A percentile compares a stretch with the other conserved stretches of the same genome.
Conservation (phyloP, 2,329 filamentous ascomycete genomes). For the Cordyceps fumosorosea region DNA sequence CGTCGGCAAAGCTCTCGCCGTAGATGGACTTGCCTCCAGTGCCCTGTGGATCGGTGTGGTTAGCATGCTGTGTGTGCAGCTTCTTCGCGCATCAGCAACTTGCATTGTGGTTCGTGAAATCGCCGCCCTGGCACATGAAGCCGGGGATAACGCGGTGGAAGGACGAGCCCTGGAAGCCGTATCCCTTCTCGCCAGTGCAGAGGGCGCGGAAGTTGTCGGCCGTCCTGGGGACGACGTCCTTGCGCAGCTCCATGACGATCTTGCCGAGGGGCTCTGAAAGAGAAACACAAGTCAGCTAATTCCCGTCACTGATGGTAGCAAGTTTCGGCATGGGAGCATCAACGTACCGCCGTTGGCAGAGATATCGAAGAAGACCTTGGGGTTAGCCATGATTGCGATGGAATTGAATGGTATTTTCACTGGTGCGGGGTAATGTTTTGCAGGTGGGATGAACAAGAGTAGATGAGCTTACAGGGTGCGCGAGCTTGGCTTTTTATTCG, state of each 20-base stretch:
- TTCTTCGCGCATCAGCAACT: neutral
- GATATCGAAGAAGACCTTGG: constrained; percentile 16
- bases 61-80: neutral
- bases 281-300: neutral
- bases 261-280: constrained; percentile 12
- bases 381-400: constrained; percentile 10
- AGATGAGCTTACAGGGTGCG: neutral
- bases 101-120: constrained; percentile 14
- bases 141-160: constrained; percentile 14
- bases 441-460: neutral
- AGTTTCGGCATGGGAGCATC: neutral
- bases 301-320: neutral
- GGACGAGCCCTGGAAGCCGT: constrained; percentile 8
- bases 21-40: constrained; percentile 20
- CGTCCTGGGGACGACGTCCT: constrained; percentile 12
- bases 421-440: neutral
- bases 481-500: constrained; percentile 2
- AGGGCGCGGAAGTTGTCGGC: constrained; percentile 15
- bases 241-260: constrained; percentile 12
- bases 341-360: constrained; percentile 15
- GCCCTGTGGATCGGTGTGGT: constrained; percentile 11
- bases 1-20: constrained; percentile 17
- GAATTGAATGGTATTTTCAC: neutral
- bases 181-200: constrained; percentile 14
- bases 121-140: constrained; percentile 15